Percentiles rank a stretch among this genome's conserved stretches.
Conservation (phyloP, 306 rosid genomes). For the Gleditsia sinensis region DNA sequence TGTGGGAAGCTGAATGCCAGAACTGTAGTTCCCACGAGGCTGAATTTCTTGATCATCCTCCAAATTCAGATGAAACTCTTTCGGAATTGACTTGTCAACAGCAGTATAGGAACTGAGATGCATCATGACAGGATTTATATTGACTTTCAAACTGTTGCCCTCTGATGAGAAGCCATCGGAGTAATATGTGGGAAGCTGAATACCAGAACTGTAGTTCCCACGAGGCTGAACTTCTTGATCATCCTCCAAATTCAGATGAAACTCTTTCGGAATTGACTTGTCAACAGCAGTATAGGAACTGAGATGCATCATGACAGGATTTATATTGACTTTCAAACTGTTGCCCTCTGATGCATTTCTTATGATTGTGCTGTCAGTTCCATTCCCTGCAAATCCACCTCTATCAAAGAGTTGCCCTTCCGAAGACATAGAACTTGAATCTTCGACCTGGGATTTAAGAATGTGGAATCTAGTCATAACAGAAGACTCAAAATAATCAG, state of each 20-base stretch:
- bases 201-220: conserved; percentile 28
- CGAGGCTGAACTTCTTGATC: conserved; percentile 39
- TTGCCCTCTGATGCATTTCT: conserved; percentile 38
- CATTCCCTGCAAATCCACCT: conserved; percentile 37
- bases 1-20: conserved; percentile 38
- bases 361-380: conserved; percentile 36
- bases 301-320: conserved; percentile 30
- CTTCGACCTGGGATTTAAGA: conserved; percentile 54
- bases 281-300: conserved; percentile 35
- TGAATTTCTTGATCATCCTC: conserved; percentile 41
- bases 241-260: conserved; percentile 34
- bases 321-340: conserved; percentile 32
- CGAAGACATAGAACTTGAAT: conserved; percentile 31
- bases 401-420: conserved; percentile 39
- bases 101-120: conserved; percentile 32
- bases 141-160: conserved; percentile 32
- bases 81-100: conserved; percentile 28
- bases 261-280: conserved; percentile 34
- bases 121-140: conserved; percentile 30
- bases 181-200: conserved; percentile 39
- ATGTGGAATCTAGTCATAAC: conserved; percentile 59
- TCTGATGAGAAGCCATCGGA: conserved; percentile 62
- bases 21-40: conserved; percentile 26
- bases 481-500: conserved; percentile 47
- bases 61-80: conserved; percentile 38